Evolutionary conservation across 2,329 filamentous ascomycete genomes (phyloP), one percentile per base, ranked within the genome.

Genomic region (Cucurbitaria berberidis): DNA sequence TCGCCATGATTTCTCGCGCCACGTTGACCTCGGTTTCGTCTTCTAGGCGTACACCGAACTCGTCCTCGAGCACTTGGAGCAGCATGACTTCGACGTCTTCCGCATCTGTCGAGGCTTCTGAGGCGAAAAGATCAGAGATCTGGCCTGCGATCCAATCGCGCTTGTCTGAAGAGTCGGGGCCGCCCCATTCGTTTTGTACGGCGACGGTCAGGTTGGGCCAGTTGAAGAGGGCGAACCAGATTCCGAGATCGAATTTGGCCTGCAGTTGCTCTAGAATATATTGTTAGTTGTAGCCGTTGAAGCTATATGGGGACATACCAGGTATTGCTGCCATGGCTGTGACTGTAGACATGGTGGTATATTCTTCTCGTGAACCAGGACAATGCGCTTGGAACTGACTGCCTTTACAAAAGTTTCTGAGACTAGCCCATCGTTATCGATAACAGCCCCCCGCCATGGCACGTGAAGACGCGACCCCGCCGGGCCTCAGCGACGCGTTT

Each of bases 101-200:
- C 16, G 84, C 79, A 64, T 96, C 89, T 10, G 90, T 86, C 49
- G 86, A 80, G 1, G 85, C 81, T 3, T 80, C 77, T 16, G 59
- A 62, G 2, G 68, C 80, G 64, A 97, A 89, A 58, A 96, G 85
- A 22, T 96, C 91, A 53, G 88, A 89, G 47, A 98, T 82, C 38
- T 89, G 90, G 59, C 92, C 93, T 45, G 90, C 93, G 68, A 99
- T 90, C 93, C 93, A 98, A 82, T 96, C 93, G 68, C 93, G 89
- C 80, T 98, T 98, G 76, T 96, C 91, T 55, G 82, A 76, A 19
- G 87, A 89, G 69, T 91, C 87, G 35, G 90, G 86, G 2, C 93
- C 95, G 67, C 93, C 95, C 89, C 93, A 96, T 77, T 86, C 82
- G 74, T 91, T 91, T 73, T 90, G 85, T 39, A 97, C 90, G 41